These are phyloP conservation scores for Penicillium digitatum DNA, from an alignment of 2,329 filamentous ascomycete species.

Conservation along the genomic window DNA sequence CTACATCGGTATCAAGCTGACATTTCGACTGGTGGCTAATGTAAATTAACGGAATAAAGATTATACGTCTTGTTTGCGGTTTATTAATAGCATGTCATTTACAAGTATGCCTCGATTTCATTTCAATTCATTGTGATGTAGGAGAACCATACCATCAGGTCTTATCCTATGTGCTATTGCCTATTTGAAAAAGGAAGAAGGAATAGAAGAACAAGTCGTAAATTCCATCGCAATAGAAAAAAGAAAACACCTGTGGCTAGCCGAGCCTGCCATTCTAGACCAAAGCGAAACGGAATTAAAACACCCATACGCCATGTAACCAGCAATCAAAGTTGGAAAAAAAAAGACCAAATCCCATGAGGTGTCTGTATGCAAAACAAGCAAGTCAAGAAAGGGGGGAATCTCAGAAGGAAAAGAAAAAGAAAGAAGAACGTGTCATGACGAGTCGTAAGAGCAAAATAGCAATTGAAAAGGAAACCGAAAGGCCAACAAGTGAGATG, in stretches of 20 bases:
- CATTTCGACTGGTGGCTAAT: too few species aligned
- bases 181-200: neutral
- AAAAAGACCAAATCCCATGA: constrained; percentile 7
- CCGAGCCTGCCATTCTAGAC: constrained; percentile 24
- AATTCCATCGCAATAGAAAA: constrained; percentile 1
- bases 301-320: constrained; percentile 13
- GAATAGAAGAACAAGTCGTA: neutral
- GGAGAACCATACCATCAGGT: constrained; percentile 22
- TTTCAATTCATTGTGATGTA: constrained; percentile 5
- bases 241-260: constrained; percentile 11
- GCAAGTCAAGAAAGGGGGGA: constrained; percentile 9
- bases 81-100: neutral
- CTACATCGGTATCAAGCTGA: too few species aligned
- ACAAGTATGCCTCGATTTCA: neutral
- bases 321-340: neutral
- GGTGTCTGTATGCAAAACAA: neutral
- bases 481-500: neutral
- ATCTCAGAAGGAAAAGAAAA: constrained; percentile 14
- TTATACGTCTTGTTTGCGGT: too few species aligned
- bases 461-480: neutral
- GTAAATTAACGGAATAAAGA: too few species aligned
- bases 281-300: neutral
- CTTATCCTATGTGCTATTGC: constrained; percentile 14
- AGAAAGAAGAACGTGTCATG: constrained; percentile 10
- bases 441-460: constrained; percentile 7